These are phyloP conservation scores for Gossypium turneri DNA, from an alignment of 345 rosid species.

Conservation along the genomic window DNA sequence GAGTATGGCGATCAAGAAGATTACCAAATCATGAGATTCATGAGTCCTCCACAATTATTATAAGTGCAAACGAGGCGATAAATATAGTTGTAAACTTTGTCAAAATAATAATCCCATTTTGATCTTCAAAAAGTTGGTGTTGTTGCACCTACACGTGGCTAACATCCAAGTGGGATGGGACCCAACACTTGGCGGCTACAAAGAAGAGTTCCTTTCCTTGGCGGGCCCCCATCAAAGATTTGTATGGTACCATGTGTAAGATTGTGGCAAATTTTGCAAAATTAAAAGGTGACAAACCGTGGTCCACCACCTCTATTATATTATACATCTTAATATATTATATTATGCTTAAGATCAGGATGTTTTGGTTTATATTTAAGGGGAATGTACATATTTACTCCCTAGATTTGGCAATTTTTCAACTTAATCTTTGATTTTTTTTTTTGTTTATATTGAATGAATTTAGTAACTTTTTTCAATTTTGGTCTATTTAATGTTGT, in stretches of 20 bases:
- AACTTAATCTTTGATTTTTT: neutral
- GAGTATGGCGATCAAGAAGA: neutral
- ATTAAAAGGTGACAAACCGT: neutral
- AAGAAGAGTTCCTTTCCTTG: neutral
- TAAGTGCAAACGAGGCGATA: neutral
- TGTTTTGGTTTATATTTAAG: neutral
- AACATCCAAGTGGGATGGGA: constrained; percentile 20
- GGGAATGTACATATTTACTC: too few relatives aligned
- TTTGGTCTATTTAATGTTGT: too few relatives aligned
- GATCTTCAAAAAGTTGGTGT: neutral
- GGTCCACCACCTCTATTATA: neutral
- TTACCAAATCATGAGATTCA: constrained; percentile 1
- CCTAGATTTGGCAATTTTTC: too few relatives aligned
- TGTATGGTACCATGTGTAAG: constrained; percentile 16
- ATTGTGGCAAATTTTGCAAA: neutral
- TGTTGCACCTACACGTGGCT: constrained; percentile 18
- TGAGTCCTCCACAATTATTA: neutral
- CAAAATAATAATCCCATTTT: neutral
- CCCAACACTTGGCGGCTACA: constrained; percentile 20
- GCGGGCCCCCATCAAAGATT: neutral
- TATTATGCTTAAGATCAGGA: neutral
- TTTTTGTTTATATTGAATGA: neutral
- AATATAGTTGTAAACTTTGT: neutral
- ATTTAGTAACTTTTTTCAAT: too few relatives aligned
- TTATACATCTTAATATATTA: neutral